Base-by-base conservation (phyloP, 2,329 filamentous ascomycete species). In the Sarocladium kiliense region DNA sequence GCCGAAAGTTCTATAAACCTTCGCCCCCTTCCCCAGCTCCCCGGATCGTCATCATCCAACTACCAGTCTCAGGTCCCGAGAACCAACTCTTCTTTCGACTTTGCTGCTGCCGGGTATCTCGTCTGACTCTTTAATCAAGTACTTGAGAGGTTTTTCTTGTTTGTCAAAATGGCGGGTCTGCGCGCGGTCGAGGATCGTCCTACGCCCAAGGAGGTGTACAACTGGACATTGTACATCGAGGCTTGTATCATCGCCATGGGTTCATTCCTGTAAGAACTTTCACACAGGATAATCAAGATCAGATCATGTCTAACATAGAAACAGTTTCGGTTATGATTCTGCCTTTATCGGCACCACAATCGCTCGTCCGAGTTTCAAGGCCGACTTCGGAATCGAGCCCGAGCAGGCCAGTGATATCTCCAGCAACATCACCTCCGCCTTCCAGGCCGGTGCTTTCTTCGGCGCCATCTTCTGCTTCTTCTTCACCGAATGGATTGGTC, bases 321-420 rank as follows among this genome's bases (percentile, higher is more conserved):
- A 21, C 23, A 75, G 74, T 3, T 79, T 79, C 57, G 77, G 78
- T 14, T 80, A 81, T 60, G 78, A 81, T 59, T 75, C 73, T 2
- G 76, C 77, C 14, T 81, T 81, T 64, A 74, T 81, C 21, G 79
- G 79, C 3, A 79, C 77, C 0, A 81, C 78, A 0, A 80, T 81
- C 55, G 71, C 76, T 2, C 76, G 74, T 25, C 59, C 68, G 18
- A 74, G 71, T 56, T 81, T 82, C 66, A 70, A 73, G 59, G 59
- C 63, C 12, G 77, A 77, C 56, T 74, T 70, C 39, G 55, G 57
- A 44, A 70, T 74, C 42, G 58, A 59, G 21, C 60, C 60, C 2
- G 56, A 60, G 6, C 59, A 67, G 18, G 63, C 66, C 12, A 64
- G 66, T 21, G 64, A 62, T 44, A 68, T 69, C 36, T 70, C 68